These are phyloP conservation scores for Purpureocillium takamizusanense DNA, from an alignment of 2,329 filamentous ascomycete species.

Conservation along the genomic window DNA sequence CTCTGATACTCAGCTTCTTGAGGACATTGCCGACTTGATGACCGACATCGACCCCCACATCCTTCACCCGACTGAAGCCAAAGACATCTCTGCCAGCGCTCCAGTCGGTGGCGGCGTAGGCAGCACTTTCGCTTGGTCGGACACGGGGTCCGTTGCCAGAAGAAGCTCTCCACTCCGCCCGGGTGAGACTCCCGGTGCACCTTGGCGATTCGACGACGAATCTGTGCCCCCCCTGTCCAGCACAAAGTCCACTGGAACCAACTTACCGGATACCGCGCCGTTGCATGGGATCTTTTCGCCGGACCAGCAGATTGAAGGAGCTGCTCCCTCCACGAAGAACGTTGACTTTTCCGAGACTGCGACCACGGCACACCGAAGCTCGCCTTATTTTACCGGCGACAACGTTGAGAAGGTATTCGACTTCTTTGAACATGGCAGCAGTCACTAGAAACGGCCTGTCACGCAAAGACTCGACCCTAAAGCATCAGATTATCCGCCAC, in stretches of 20 bases:
- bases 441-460: no score
- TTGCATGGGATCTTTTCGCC: conserved; percentile 7
- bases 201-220: conserved; percentile 16
- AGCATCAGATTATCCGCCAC: no score
- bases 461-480: no score
- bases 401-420: conserved; percentile 10
- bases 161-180: conserved; percentile 18
- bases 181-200: conserved; percentile 5
- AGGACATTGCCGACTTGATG: no score
- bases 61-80: background rate
- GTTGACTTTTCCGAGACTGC: conserved; percentile 27
- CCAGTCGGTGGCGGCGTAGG: background rate
- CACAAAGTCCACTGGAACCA: conserved; percentile 10
- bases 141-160: conserved; percentile 12
- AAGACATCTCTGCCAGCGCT: background rate
- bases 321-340: background rate
- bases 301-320: background rate
- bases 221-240: conserved; percentile 18
- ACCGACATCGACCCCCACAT: no score
- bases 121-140: conserved; percentile 2
- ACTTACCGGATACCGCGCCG: conserved; percentile 22
- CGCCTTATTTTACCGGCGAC: conserved; percentile 11
- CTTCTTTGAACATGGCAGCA: conserved; percentile 3
- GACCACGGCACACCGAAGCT: conserved; percentile 21
- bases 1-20: no score